These are phyloP conservation scores for Epichloe typhina DNA, from an alignment of 2,329 filamentous ascomycete species.

Conservation along the genomic window DNA sequence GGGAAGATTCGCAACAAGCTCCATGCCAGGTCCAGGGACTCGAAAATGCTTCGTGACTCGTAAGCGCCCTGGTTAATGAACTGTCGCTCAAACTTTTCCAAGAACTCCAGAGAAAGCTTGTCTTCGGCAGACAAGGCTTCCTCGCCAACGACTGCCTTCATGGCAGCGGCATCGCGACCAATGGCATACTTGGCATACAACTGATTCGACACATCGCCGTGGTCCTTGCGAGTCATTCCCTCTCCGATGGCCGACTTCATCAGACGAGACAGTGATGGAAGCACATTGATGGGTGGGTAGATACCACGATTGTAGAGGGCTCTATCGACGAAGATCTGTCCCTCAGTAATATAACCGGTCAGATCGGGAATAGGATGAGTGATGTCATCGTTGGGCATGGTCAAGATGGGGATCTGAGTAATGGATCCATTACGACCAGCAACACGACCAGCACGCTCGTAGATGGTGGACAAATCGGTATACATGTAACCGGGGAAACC, in stretches of 20 bases:
- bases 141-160: conserved; percentile 99
- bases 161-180: conserved; percentile 91
- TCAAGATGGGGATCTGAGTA: conserved; percentile 96
- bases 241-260: conserved; percentile 99
- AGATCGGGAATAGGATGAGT: conserved; percentile 98
- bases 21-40: conserved; percentile 94
- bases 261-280: conserved; percentile 93
- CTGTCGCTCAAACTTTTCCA: conserved; percentile 94
- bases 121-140: conserved; percentile 92
- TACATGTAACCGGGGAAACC: conserved; percentile 99
- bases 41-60: conserved; percentile 80
- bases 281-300: conserved; percentile 96
- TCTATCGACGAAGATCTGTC: conserved; percentile 95
- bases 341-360: conserved; percentile 98
- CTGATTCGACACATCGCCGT: conserved; percentile 98
- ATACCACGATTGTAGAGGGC: conserved; percentile 90
- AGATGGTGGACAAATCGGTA: conserved; percentile 99
- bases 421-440: conserved; percentile 95
- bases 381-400: conserved; percentile 99
- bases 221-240: conserved; percentile 90
- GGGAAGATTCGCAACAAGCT: conserved; percentile 92
- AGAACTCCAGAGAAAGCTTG: conserved; percentile 93
- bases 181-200: conserved; percentile 99
- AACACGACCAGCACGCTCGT: conserved; percentile 97
- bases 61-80: conserved; percentile 91